Base-by-base conservation (phyloP, 768 basidiomycete genomes). In the Leccinum variicolor region DNA sequence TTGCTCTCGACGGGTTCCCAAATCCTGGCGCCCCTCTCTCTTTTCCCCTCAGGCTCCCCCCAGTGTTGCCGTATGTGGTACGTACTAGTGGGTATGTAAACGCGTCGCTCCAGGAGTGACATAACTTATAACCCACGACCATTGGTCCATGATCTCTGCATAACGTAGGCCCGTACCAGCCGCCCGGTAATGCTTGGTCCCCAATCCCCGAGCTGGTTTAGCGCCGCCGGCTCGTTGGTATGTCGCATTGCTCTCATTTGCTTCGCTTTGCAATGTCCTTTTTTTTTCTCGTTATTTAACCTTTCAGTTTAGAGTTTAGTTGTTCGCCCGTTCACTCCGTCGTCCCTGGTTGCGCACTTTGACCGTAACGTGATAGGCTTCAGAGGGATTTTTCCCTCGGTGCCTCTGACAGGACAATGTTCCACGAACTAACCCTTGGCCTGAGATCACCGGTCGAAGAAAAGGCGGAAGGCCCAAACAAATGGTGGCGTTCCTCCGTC, bases 211-310 rank as follows among this genome's bases (percentile, higher is more conserved):
- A 19, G 11, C 41, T 19, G n/a, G n/a, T 43, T 19, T 19, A 46
- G 21, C 45, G 23, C 45, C 52, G 55, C 33, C 54, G 64, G 66
- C 49, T 54, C 21, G 15, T 33, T 39, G 33, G 50, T 29, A 29
- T 28, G 33, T 43, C 41, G 41, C 19, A 7, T 43, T 43, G 19
- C 41, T 43, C 41, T 19, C 41, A 43, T 19, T 43, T 6, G 19
- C 19, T 43, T 13, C 41, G 41, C 19, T 43, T 43, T 43, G 5
- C 41, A 43, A 19, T 43, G 41, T 43, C 41, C n/a, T 19, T 10
- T 43, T 41, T 7, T 41, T 9, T n/a, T 41, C 39, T 19, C 39
- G 39, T 19, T 15, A 41, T 13, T 43, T 43, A 43, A 43, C 41
- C 19, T 43, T 43, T 19, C 0, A 19, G 31, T 43, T 43, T 43